Conservation (phyloP, 208 protist genomes). For the Trypanosoma boissoni region DNA sequence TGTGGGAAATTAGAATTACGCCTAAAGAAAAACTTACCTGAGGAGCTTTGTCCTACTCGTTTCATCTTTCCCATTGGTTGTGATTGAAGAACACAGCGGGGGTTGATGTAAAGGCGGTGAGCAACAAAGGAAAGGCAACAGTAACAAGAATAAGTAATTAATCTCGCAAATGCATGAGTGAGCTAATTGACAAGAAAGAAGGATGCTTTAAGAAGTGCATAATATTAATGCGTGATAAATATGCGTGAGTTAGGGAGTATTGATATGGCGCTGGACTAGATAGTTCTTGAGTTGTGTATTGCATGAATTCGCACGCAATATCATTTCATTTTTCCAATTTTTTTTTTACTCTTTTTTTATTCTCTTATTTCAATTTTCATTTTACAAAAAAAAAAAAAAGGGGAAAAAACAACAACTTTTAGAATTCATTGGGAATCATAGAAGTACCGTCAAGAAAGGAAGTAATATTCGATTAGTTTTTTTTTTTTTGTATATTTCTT, state of each 20-base stretch:
- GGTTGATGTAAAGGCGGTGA: too few species aligned
- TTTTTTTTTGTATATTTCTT: slow-evolving; percentile 11
- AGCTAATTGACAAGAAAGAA: neutral
- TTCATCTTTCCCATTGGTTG: too few species aligned
- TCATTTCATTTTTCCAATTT: neutral
- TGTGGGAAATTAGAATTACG: too few species aligned
- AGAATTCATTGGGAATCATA: too few species aligned
- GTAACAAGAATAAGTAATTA: too few species aligned
- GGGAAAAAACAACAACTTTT: too few species aligned
- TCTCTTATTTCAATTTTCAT: neutral
- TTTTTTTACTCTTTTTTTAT: slow-evolving; percentile 22
- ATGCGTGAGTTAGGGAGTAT: slow-evolving; percentile 1
- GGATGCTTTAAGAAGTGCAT: neutral
- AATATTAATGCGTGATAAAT: neutral
- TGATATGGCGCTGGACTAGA: neutral
- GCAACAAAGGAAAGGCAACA: too few species aligned
- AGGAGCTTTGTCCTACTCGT: too few species aligned
- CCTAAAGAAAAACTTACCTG: too few species aligned
- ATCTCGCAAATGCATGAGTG: too few species aligned
- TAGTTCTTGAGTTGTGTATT: slow-evolving; percentile 1
- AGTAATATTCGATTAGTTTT: neutral
- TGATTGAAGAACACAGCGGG: too few species aligned
- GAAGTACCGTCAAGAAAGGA: too few species aligned
- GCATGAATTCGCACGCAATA: slow-evolving; percentile 14
- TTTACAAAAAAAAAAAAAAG: neutral